Conservation (phyloP, 2,329 filamentous ascomycete genomes). For the Aspergillus cejpii region DNA sequence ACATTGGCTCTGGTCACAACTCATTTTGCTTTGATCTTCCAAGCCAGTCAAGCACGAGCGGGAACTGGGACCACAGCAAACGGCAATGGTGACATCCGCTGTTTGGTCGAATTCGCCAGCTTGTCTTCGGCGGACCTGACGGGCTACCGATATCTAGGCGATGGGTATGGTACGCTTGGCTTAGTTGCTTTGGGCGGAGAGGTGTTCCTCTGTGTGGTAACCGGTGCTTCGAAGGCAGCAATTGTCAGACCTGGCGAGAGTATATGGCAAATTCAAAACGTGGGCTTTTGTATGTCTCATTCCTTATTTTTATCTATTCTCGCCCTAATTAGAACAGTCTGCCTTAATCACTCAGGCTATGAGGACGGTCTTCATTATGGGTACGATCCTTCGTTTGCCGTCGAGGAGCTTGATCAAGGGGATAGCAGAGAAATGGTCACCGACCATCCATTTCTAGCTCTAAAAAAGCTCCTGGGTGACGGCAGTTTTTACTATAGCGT, state of each 20-base stretch:
- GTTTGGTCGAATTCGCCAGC: slow-evolving; percentile 81
- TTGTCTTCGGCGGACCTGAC: slow-evolving; percentile 59
- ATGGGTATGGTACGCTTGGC: slow-evolving; percentile 78
- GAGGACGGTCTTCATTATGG: slow-evolving; percentile 64
- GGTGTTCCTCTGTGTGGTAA: slow-evolving; percentile 87
- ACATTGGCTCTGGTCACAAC: slow-evolving; percentile 79
- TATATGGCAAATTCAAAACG: slow-evolving; percentile 75
- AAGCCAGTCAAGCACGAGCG: slow-evolving; percentile 62
- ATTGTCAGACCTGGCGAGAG: slow-evolving; percentile 81
- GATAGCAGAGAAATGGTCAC: slow-evolving; percentile 62
- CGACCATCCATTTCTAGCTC: slow-evolving; percentile 81
- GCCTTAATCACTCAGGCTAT: slow-evolving; percentile 77
- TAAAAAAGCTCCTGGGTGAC: slow-evolving; percentile 87
- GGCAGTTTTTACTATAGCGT: slow-evolving; percentile 97
- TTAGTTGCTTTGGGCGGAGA: slow-evolving; percentile 76
- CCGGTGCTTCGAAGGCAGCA: slow-evolving; percentile 68
- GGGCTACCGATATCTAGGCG: slow-evolving; percentile 71
- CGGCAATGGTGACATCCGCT: slow-evolving; percentile 49
- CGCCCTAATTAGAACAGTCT: slow-evolving; percentile 50
- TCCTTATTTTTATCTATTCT: not conserved
- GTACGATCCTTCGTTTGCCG: slow-evolving; percentile 47
- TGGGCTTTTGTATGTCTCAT: slow-evolving; percentile 61
- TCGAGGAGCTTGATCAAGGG: slow-evolving; percentile 49
- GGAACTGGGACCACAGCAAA: slow-evolving; percentile 40
- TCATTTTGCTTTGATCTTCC: slow-evolving; percentile 75